Conservation (phyloP, 2,329 filamentous ascomycete species). For the Penicillium hesseltinei region DNA sequence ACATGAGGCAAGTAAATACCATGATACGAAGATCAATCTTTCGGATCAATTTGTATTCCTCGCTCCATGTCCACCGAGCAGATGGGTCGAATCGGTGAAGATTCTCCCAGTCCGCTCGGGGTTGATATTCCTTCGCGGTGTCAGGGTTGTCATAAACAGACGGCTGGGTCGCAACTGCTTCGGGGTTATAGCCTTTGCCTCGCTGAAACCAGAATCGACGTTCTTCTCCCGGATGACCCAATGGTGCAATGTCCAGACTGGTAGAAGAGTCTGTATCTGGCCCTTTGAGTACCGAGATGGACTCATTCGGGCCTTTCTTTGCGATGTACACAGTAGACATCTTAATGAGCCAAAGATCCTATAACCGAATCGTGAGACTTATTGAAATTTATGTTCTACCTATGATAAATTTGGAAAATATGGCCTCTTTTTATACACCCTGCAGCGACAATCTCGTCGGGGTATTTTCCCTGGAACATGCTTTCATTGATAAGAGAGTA, state of each 20-base stretch:
- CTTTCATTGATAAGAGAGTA: background rate
- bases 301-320: conserved; percentile 3
- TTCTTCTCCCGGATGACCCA: conserved; percentile 21
- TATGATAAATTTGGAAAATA: background rate
- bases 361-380: accelerated
- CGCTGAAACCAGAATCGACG: conserved; percentile 33
- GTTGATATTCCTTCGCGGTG: conserved; percentile 36
- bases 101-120: conserved; percentile 37
- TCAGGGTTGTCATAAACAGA: conserved; percentile 50
- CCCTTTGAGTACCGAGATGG: background rate
- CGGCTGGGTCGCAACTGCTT: conserved; percentile 41
- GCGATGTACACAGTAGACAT: conserved; percentile 5
- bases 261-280: conserved; percentile 5
- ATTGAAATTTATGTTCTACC: background rate
- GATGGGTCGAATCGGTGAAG: conserved; percentile 32
- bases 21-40: conserved; percentile 28
- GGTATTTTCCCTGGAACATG: background rate
- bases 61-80: conserved; percentile 25
- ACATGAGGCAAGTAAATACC: conserved; percentile 51
- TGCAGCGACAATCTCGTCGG: background rate
- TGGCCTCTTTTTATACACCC: background rate
- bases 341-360: background rate
- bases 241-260: background rate
- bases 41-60: conserved; percentile 17
- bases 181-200: conserved; percentile 21